phyloP scores from a whole-genome alignment of 257 asterid species.

The Verbascum thapsus region DNA sequence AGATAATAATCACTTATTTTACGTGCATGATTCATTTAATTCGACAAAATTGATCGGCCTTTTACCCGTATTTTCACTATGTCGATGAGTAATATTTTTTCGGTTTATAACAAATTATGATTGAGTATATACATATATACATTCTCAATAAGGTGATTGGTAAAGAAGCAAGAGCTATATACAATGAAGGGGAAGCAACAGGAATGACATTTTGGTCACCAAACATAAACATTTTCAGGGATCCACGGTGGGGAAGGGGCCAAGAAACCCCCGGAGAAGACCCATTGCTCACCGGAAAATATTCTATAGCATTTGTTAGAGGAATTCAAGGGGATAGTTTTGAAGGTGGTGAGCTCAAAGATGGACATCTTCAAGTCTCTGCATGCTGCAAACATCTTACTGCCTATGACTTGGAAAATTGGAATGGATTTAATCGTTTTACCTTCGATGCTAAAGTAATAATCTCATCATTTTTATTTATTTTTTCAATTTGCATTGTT shows the following conservation, averaged over 20 bases:
- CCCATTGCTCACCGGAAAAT: constrained; percentile 53
- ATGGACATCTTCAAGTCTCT: constrained; percentile 61
- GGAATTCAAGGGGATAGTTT: constrained; percentile 76
- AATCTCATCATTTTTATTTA: background rate
- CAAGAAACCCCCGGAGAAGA: constrained; percentile 86
- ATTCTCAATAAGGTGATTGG: constrained; percentile 59
- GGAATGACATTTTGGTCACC: constrained; percentile 90
- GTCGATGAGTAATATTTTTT: no score
- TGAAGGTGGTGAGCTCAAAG: constrained; percentile 49
- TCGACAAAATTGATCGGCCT: no score
- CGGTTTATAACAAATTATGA: no score
- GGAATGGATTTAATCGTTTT: constrained; percentile 59
- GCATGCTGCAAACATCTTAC: constrained; percentile 80
- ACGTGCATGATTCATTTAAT: no score
- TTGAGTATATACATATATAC: no score
- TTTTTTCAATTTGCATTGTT: no score
- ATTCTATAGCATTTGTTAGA: constrained; percentile 66
- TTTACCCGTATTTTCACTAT: no score
- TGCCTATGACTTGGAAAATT: constrained; percentile 71
- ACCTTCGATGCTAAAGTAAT: constrained; percentile 60
- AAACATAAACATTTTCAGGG: constrained; percentile 70
- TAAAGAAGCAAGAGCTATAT: constrained; percentile 71
- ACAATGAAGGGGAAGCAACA: constrained; percentile 75
- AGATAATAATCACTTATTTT: no score
- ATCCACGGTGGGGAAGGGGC: constrained; percentile 90